phyloP scores from a whole-genome alignment of 352 stramenopile genomes.

The Thalassiosira hispida region DNA sequence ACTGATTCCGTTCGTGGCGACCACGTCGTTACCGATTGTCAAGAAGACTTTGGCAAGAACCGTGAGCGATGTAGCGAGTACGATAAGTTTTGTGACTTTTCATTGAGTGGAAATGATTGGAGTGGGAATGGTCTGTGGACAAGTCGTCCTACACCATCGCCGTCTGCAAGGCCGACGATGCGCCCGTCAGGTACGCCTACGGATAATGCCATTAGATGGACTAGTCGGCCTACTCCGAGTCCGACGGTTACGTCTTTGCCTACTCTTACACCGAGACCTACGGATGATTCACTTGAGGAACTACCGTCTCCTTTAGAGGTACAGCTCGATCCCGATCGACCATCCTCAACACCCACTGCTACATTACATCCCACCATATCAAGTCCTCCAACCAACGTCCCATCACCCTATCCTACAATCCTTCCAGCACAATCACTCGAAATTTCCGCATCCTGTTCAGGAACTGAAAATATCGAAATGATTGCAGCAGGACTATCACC shows the following conservation, averaged over 20 bases:
- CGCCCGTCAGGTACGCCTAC: too few species aligned
- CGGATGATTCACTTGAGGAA: too few species aligned
- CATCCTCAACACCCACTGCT: neutral
- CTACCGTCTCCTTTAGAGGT: too few species aligned
- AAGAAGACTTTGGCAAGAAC: slow-evolving; percentile 18
- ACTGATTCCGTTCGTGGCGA: slow-evolving; percentile 25
- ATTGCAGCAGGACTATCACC: slow-evolving; percentile 8
- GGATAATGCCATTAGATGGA: neutral
- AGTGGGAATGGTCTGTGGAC: slow-evolving; percentile 14
- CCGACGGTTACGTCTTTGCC: neutral
- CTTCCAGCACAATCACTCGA: neutral
- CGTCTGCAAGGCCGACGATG: neutral
- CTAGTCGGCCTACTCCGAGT: slow-evolving; percentile 1
- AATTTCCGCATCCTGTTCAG: slow-evolving; percentile 6
- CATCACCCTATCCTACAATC: slow-evolving; percentile 1
- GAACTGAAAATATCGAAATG: slow-evolving; percentile 14
- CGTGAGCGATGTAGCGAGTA: slow-evolving; percentile 25
- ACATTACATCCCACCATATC: neutral
- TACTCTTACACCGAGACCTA: too few species aligned
- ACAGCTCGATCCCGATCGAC: neutral
- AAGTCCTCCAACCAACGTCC: neutral
- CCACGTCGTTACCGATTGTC: slow-evolving; percentile 38
- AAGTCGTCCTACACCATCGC: neutral
- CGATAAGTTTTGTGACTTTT: slow-evolving; percentile 28
- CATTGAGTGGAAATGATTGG: neutral